phyloP scores from a whole-genome alignment of 2,329 filamentous ascomycete species.

The Colletotrichum sp. region DNA sequence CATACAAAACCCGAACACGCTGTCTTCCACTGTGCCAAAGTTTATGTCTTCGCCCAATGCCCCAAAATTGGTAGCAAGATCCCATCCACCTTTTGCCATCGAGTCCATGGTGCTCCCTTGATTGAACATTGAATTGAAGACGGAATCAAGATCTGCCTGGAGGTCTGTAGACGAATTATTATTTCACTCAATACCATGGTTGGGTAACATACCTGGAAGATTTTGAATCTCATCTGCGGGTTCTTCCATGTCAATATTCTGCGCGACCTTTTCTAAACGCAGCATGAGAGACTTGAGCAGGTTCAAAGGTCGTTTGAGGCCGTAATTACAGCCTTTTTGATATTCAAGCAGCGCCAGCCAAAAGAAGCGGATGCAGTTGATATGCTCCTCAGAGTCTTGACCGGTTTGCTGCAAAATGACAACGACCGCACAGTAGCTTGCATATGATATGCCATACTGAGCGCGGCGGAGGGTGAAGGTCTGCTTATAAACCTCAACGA shows the following conservation, averaged over 20 bases:
- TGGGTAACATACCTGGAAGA: neutral
- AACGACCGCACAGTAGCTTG: neutral
- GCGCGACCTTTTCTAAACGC: neutral
- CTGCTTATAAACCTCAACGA: neutral
- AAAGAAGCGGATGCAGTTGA: neutral
- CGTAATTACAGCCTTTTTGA: neutral
- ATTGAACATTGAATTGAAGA: neutral
- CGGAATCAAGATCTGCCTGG: neutral
- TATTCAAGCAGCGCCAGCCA: neutral
- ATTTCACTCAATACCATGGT: neutral
- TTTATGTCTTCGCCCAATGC: neutral
- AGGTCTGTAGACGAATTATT: neutral
- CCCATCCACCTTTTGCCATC: neutral
- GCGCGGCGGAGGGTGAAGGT: neutral
- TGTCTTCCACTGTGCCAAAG: neutral
- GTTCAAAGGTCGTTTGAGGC: neutral
- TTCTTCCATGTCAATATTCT: neutral
- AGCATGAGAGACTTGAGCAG: neutral
- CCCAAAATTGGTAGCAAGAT: neutral
- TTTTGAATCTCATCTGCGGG: neutral
- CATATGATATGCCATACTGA: neutral
- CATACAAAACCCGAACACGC: neutral
- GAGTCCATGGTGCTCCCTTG: neutral
- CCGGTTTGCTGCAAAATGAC: neutral
- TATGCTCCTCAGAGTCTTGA: neutral